A percentile compares a stretch with the other conserved stretches of the same genome.
Conservation (phyloP, 1,139 yeast species). For the Saccharomyces hybrid region DNA sequence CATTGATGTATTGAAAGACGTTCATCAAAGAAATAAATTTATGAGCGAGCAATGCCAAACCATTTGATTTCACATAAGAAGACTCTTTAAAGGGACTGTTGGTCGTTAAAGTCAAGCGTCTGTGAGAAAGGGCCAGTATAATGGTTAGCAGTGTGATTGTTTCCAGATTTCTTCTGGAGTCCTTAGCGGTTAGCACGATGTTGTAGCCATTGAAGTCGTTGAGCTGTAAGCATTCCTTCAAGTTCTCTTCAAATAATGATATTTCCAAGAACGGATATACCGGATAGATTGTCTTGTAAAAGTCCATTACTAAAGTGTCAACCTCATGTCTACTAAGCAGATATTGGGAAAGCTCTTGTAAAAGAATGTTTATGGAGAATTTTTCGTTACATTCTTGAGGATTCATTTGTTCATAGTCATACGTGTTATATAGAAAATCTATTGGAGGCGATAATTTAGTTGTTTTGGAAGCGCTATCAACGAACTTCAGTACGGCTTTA, state of each 20-base stretch:
- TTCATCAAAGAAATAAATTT: constrained; percentile 15
- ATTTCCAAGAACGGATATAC: constrained; percentile 21
- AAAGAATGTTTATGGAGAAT: constrained; percentile 2
- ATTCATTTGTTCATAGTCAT: background rate
- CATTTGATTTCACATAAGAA: background rate
- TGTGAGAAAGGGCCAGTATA: constrained; percentile 12
- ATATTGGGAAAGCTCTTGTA: background rate
- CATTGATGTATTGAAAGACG: constrained; percentile 18
- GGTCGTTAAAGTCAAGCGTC: background rate
- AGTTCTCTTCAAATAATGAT: constrained; percentile 13
- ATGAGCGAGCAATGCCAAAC: constrained; percentile 6
- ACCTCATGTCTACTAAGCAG: constrained; percentile 2
- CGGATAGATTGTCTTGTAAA: constrained; percentile 20
- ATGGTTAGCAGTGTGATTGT: constrained; percentile 11
- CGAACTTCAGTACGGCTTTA: constrained; percentile 2
- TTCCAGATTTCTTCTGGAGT: constrained; percentile 9
- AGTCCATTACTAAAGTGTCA: constrained; percentile 11
- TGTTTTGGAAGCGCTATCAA: background rate
- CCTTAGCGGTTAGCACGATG: background rate
- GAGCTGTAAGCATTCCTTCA: constrained; percentile 8
- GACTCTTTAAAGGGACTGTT: background rate
- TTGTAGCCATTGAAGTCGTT: constrained; percentile 2
- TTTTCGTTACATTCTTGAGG: constrained; percentile 11
- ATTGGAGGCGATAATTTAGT: background rate
- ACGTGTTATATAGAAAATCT: background rate